Evolutionary conservation across 805 yeast species (phyloP).

Genomic region (Wickerhamomyces hampshirensis): DNA sequence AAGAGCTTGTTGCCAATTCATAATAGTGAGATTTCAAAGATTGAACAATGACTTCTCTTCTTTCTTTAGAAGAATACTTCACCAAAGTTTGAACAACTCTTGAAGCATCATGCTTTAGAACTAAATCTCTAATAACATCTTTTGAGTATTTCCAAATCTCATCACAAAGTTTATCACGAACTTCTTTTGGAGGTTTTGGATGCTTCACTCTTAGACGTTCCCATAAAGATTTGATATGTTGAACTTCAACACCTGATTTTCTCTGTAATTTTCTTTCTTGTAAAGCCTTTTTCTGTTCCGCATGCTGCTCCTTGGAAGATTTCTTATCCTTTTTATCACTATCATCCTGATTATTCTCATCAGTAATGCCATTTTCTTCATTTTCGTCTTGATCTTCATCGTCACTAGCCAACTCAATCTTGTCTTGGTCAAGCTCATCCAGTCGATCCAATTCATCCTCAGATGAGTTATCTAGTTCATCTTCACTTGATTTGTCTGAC

Average conservation of each 20-base stretch:
- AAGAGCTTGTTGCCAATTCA: constrained; percentile 82
- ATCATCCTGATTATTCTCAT: constrained; percentile 24
- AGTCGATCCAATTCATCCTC: constrained; percentile 26
- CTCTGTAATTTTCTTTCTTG: constrained; percentile 83
- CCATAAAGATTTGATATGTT: constrained; percentile 83
- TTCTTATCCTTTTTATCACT: constrained; percentile 33
- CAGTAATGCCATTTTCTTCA: constrained; percentile 19
- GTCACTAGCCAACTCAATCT: constrained; percentile 25
- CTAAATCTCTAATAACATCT: constrained; percentile 76
- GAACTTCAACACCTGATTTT: constrained; percentile 83
- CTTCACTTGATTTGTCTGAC: too few relatives aligned
- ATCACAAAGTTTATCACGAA: constrained; percentile 71
- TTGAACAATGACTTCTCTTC: constrained; percentile 64
- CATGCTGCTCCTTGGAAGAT: constrained; percentile 63
- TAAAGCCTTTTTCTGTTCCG: constrained; percentile 73
- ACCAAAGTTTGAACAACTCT: constrained; percentile 92
- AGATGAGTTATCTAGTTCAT: constrained; percentile 15
- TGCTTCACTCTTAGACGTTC: constrained; percentile 82
- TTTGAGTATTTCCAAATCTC: constrained; percentile 83
- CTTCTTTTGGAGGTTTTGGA: constrained; percentile 72
- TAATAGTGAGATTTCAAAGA: constrained; percentile 74
- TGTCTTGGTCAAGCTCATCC: constrained; percentile 26
- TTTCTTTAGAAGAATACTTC: constrained; percentile 75
- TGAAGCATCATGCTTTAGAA: constrained; percentile 93
- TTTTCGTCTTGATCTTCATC: constrained; percentile 10